Base-by-base conservation (phyloP, 2,329 filamentous ascomycete species). In the Lasiodiplodia hormozganensis region DNA sequence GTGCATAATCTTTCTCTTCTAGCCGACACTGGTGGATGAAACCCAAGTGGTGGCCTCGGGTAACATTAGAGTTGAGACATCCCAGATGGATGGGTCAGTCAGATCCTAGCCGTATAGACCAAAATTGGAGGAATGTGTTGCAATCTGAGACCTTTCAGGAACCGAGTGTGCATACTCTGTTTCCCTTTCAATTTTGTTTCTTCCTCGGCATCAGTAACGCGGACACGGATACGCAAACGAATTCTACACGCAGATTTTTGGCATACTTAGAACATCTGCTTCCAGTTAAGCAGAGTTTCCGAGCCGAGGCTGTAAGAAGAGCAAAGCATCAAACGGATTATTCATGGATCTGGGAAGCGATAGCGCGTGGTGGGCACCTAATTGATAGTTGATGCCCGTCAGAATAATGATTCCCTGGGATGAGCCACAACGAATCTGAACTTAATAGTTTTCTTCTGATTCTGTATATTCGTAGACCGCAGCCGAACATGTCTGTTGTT, bases 311-410 rank as follows among this genome's bases (percentile, higher is more conserved):
- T 2, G 10, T 14, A 18, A 21, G 18, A 16, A 28, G 23, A 38
- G n/a, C 12, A 36, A 36, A 28, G 58, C 16, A 43, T 62, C 16
- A 52, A 34, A 12, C 31, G 36, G 47, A 18, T 12, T 18, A 38
- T n/a, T 11, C 52, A 25, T 11, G n/a, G 21, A 14, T 31, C n/a
- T 38, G n/a, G 18, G n/a, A 25, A 14, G n/a, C 47, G 47, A 25
- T 53, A 14, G 36, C 31, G 28, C 6, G n/a, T 21, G 47, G 40
- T 14, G 28, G 31, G 60, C 60, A 38, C 60, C 60, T 64, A 64
- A 25, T 52, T 64, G 47, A 64, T 21, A 14, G 47, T 52, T 23
- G n/a, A 53, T 52, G 60, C 60, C 47, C 47, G 60, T 64, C 21
- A 64, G 60, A 64, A 38, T 38, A 25, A 40, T n/a, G 25, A 52